phyloP scores from a whole-genome alignment of 2,329 filamentous ascomycete genomes.

The Scedosporium minutisporum region DNA sequence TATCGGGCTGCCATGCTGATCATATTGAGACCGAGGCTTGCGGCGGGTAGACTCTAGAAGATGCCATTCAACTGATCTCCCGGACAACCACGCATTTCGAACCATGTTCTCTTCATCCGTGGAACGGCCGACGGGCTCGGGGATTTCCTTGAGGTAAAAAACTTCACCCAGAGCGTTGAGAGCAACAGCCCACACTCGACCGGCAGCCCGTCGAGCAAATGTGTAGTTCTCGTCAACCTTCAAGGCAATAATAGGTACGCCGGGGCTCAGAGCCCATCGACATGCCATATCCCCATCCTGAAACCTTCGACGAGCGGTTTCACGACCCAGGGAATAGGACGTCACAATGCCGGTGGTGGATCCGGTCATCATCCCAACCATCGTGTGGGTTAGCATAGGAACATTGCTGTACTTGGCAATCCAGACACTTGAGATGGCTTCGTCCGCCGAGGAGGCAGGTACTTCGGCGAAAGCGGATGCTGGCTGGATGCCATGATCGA shows the following conservation, averaged over 20 bases:
- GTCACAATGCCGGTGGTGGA: conserved; percentile 77
- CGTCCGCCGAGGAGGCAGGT: conserved; percentile 62
- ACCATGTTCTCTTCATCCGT: conserved; percentile 45
- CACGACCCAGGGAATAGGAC: conserved; percentile 64
- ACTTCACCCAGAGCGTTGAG: conserved; percentile 89
- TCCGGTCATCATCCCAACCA: conserved; percentile 74
- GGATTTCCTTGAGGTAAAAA: conserved; percentile 70
- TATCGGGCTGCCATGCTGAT: conserved; percentile 54
- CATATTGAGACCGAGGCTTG: background rate
- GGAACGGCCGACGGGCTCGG: conserved; percentile 42
- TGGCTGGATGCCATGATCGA: conserved; percentile 51
- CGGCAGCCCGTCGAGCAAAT: conserved; percentile 54
- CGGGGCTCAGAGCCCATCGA: conserved; percentile 83
- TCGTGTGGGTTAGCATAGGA: conserved; percentile 60
- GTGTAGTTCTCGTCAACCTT: conserved; percentile 77
- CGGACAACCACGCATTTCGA: conserved; percentile 68
- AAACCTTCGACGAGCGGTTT: conserved; percentile 49
- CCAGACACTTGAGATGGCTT: conserved; percentile 75
- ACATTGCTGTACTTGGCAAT: conserved; percentile 73
- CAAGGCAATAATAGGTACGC: conserved; percentile 81
- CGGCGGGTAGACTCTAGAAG: conserved; percentile 71
- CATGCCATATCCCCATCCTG: conserved; percentile 71
- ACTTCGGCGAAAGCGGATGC: conserved; percentile 62
- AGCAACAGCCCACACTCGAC: conserved; percentile 82
- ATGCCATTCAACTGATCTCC: conserved; percentile 71